A percentile compares a stretch with the other conserved stretches of the same genome.
Evolutionary conservation across 495 filamentous ascomycete species (phyloP).

Genomic region (Poronia punctata): DNA sequence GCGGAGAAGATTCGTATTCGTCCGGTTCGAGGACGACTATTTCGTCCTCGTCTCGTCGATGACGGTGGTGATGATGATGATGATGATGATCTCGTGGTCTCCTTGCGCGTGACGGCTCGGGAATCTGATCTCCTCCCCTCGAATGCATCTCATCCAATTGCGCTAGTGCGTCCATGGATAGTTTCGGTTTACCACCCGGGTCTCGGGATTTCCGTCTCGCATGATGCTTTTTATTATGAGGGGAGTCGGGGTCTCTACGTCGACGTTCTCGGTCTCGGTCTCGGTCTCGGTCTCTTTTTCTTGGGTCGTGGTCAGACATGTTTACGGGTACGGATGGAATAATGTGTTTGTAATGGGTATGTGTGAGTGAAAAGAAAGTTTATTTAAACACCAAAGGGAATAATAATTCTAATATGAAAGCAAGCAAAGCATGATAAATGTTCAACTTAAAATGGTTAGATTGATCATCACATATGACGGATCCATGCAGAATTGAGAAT

Average conservation of each 20-base stretch:
- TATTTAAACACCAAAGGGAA: background rate
- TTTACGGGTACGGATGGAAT: slow-evolving; percentile 1
- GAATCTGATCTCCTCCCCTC: slow-evolving; percentile 12
- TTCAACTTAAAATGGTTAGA: too few relatives aligned
- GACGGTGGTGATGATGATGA: too few relatives aligned
- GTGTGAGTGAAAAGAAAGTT: background rate
- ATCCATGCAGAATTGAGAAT: too few relatives aligned
- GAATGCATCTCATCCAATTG: slow-evolving; percentile 54
- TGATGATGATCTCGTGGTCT: too few relatives aligned
- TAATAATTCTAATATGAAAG: too few relatives aligned
- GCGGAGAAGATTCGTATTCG: slow-evolving; percentile 19
- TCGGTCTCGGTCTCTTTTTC: too few relatives aligned
- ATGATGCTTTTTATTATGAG: slow-evolving; percentile 20
- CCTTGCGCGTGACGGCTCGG: slow-evolving; percentile 15
- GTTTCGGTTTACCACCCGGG: slow-evolving; percentile 21
- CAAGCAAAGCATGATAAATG: too few relatives aligned
- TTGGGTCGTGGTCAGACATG: slow-evolving; percentile 25
- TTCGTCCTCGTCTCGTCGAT: slow-evolving; percentile 15
- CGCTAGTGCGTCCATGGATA: slow-evolving; percentile 55
- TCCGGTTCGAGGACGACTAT: slow-evolving; percentile 18
- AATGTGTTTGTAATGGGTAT: too few relatives aligned
- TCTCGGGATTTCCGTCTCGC: slow-evolving; percentile 22
- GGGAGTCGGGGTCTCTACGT: slow-evolving; percentile 21
- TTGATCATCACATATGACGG: too few relatives aligned
- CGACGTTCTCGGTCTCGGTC: slow-evolving; percentile 22